phyloP scores from a whole-genome alignment of 2,329 filamentous ascomycete genomes.

The Atkinsonella texensis region DNA sequence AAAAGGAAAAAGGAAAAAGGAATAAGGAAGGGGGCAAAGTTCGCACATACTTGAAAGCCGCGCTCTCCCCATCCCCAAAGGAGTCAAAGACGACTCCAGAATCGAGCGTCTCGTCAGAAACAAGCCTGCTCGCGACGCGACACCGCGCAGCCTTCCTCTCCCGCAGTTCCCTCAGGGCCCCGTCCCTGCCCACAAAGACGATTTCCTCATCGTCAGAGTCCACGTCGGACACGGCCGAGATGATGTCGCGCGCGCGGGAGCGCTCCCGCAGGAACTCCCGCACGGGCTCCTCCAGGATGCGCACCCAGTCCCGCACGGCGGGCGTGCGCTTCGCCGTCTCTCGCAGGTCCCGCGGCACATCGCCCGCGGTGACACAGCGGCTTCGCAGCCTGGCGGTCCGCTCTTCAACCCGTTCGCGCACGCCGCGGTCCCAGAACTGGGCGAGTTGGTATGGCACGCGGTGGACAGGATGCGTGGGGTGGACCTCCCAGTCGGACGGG shows the following conservation, averaged over 20 bases:
- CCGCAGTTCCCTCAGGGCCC: slow-evolving; percentile 36
- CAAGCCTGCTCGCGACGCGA: slow-evolving; percentile 39
- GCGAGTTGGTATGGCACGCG: slow-evolving; percentile 82
- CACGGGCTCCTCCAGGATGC: slow-evolving; percentile 75
- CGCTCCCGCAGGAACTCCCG: slow-evolving; percentile 55
- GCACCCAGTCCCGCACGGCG: slow-evolving; percentile 68
- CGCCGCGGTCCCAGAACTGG: slow-evolving; percentile 60
- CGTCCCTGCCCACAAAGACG: slow-evolving; percentile 69
- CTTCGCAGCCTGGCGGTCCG: slow-evolving; percentile 28
- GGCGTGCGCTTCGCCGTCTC: slow-evolving; percentile 69
- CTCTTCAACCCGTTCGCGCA: slow-evolving; percentile 38
- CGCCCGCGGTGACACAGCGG: slow-evolving; percentile 34
- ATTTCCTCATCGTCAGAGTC: slow-evolving; percentile 67
- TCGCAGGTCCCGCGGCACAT: slow-evolving; percentile 69
- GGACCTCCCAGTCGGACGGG: slow-evolving; percentile 70
- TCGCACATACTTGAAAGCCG: slow-evolving; percentile 64
- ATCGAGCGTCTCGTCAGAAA: slow-evolving; percentile 46
- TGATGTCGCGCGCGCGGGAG: slow-evolving; percentile 3
- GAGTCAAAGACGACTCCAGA: slow-evolving; percentile 69
- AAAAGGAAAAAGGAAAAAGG: too few relatives aligned
- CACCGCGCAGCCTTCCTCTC: slow-evolving; percentile 28
- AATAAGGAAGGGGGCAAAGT: not conserved
- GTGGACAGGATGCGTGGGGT: slow-evolving; percentile 67
- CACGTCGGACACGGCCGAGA: slow-evolving; percentile 17
- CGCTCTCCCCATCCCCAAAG: slow-evolving; percentile 59